Percentiles rank a stretch among this genome's conserved stretches.
phyloP scores from a whole-genome alignment of 257 asterid genomes.

The Ehretia macrophylla region DNA sequence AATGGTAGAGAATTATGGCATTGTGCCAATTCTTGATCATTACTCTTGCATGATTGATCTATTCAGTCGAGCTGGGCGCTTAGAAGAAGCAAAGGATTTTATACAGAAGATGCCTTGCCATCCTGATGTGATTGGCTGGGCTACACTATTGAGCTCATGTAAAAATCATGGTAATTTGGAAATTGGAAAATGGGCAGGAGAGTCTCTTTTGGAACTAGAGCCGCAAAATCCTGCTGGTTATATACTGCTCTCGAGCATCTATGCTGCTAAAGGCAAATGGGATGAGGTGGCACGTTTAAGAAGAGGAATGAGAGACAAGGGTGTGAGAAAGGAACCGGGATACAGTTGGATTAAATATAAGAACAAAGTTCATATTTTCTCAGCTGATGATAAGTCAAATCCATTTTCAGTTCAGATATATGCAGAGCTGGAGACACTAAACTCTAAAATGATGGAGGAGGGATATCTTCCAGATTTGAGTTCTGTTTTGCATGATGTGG shows the following conservation, averaged over 20 bases:
- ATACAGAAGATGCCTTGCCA: constrained; percentile 57
- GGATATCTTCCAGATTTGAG: constrained; percentile 40
- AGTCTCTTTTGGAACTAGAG: constrained; percentile 33
- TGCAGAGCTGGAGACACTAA: constrained; percentile 45
- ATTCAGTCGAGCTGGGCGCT: not conserved
- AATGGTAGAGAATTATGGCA: constrained; percentile 51
- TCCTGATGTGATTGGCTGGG: constrained; percentile 18
- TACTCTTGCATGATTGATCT: constrained; percentile 25
- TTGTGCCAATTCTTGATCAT: constrained; percentile 54
- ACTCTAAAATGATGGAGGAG: constrained; percentile 37
- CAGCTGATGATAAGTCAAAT: constrained; percentile 43
- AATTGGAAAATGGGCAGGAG: constrained; percentile 48
- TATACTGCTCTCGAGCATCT: constrained; percentile 37
- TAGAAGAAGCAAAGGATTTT: constrained; percentile 1
- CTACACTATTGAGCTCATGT: constrained; percentile 34
- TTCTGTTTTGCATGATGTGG: constrained; percentile 38
- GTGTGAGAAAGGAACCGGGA: constrained; percentile 41
- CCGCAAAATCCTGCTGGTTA: constrained; percentile 40
- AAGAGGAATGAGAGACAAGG: constrained; percentile 42
- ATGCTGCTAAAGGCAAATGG: constrained; percentile 40
- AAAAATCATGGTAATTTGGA: constrained; percentile 34
- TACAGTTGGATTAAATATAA: constrained; percentile 48
- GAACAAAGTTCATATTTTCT: constrained; percentile 39
- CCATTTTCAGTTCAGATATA: constrained; percentile 40
- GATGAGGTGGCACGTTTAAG: constrained; percentile 41